Evolutionary conservation across 257 asterid genomes (phyloP), one percentile per base, ranked within the genome.

Genomic region (Ilex asprella): DNA sequence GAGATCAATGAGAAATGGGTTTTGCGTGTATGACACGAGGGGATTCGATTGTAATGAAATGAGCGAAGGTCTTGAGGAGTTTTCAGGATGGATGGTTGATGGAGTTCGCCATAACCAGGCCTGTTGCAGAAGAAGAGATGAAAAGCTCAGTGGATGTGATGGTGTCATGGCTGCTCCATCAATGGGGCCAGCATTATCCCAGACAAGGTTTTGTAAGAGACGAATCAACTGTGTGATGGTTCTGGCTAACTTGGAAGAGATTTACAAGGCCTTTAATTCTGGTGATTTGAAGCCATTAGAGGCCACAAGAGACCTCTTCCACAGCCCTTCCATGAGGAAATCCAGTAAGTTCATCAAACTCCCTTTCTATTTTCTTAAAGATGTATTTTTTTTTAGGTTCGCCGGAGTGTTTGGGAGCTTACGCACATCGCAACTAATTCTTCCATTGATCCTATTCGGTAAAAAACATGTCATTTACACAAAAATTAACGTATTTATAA

Each of bases 81-180:
- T 88, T 32, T 75, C 78, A 1, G 32, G 73, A 13, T 88, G 96
- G 96, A 83, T 83, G 80, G 46, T 12, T 0, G 62, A 62, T 2
- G 94, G 96, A 0, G 81, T 88, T 56, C 74, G 71, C 49, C 96
- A 85, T 58, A 79, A 83, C 68, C 87, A 81, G 52, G 83, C 87
- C 11, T 88, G 94, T 44, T 21, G 62, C 39, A 69, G 88, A 63
- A 51, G 58, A 7, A 79, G 80, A 35, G 88, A 81, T 62, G 73
- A 64, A 21, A 21, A 21, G 27, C 27, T 21, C 27, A 21, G 27
- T 21, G 27, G 27, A 21, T 21, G 27, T 21, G 27, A 21, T 21
- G 27, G 27, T 21, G 27, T 21, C 27, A 21, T 21, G 27, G 58
- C 13, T 32, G 60, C 39, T n/a, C 21, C 78, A 56, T 16, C 64